These are phyloP conservation scores for Macrophomina pseudophaseolina DNA, from an alignment of 2,329 filamentous ascomycete species.

Conservation along the genomic window DNA sequence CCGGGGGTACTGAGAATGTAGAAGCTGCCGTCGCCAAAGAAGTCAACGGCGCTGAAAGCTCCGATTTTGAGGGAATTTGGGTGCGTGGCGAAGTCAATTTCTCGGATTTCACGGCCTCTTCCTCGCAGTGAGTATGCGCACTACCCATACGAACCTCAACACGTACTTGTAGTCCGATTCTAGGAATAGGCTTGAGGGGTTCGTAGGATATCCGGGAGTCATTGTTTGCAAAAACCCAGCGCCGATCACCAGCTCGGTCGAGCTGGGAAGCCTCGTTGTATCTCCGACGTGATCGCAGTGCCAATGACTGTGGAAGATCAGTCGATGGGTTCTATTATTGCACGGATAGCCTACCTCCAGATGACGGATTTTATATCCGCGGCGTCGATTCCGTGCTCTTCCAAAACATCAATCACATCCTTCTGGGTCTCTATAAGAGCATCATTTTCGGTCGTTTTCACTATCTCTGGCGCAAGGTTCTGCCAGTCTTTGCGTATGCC, in stretches of 20 bases:
- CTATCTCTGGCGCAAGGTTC: slow-evolving; percentile 34
- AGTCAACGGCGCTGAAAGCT: slow-evolving; percentile 56
- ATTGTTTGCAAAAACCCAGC: neutral
- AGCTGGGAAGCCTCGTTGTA: neutral
- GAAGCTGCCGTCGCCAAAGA: slow-evolving; percentile 62
- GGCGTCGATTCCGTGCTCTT: slow-evolving; percentile 11
- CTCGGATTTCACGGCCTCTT: slow-evolving; percentile 33
- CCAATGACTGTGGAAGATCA: neutral
- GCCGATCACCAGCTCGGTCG: slow-evolving; percentile 1
- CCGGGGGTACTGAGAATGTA: slow-evolving; percentile 61
- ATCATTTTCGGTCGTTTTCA: slow-evolving; percentile 35
- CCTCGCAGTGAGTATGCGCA: neutral
- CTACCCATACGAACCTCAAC: neutral
- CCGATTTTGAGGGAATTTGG: slow-evolving; percentile 42
- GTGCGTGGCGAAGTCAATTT: slow-evolving; percentile 41
- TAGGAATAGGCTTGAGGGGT: neutral
- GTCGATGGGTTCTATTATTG: neutral
- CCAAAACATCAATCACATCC: slow-evolving; percentile 35
- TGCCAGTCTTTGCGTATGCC: slow-evolving; percentile 52
- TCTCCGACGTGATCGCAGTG: slow-evolving; percentile 10
- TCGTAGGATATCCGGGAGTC: slow-evolving; percentile 1
- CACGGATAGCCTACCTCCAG: slow-evolving; percentile 27
- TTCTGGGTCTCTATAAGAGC: slow-evolving; percentile 49
- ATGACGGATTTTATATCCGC: slow-evolving; percentile 16
- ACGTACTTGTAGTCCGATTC: slow-evolving; percentile 18